Evolutionary conservation across 2,329 filamentous ascomycete species (phyloP).

Genomic region (Ceratocystiopsis brevicomis): DNA sequence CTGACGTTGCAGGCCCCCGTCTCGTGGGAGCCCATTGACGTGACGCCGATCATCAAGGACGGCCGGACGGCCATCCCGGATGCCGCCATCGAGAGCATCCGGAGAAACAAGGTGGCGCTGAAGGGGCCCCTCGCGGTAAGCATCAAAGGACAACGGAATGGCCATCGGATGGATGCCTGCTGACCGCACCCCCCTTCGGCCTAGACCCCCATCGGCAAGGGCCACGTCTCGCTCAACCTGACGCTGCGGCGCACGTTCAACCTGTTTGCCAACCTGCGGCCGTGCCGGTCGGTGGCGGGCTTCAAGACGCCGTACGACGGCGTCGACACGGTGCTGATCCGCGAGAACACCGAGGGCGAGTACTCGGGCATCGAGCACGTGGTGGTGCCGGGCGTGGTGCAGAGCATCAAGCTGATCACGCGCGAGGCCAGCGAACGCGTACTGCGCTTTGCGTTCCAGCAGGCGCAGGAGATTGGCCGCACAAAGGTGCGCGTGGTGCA

Average conservation of each 20-base stretch:
- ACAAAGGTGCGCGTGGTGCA: slow-evolving; percentile 95
- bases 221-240: slow-evolving; percentile 95
- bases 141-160: slow-evolving; percentile 10
- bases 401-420: slow-evolving; percentile 99
- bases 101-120: slow-evolving; percentile 88
- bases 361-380: slow-evolving; percentile 99
- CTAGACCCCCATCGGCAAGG: slow-evolving; percentile 89
- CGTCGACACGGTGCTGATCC: slow-evolving; percentile 92
- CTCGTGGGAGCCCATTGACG: slow-evolving; percentile 93
- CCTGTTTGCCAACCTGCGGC: slow-evolving; percentile 97
- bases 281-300: slow-evolving; percentile 88
- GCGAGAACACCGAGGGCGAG: slow-evolving; percentile 99
- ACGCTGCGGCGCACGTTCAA: slow-evolving; percentile 98
- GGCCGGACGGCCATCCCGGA: slow-evolving; percentile 92
- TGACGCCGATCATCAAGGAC: slow-evolving; percentile 81
- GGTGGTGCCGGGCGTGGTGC: slow-evolving; percentile 91
- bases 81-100: slow-evolving; percentile 80
- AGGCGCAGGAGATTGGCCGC: slow-evolving; percentile 81
- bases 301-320: slow-evolving; percentile 98
- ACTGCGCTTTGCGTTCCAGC: slow-evolving; percentile 93
- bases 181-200: too few relatives aligned
- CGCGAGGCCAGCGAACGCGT: slow-evolving; percentile 87
- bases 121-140: slow-evolving; percentile 92
- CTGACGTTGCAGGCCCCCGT: slow-evolving; percentile 49
- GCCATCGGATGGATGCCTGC: background rate